Percentiles rank a stretch among this genome's conserved stretches.
Evolutionary conservation across 805 yeast genomes (phyloP).

Genomic region (Pichia kluyveri): DNA sequence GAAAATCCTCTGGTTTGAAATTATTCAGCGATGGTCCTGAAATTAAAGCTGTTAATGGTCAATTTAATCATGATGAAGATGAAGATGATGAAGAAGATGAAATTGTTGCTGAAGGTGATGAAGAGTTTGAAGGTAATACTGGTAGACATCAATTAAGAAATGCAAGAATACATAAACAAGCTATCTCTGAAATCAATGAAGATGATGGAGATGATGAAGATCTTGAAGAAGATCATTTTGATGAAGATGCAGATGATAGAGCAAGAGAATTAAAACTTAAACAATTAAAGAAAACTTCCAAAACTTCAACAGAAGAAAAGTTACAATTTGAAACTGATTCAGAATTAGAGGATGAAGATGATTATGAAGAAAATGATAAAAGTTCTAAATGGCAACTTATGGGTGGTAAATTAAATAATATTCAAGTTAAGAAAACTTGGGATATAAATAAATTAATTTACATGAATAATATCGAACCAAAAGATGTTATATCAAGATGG

Average conservation of each 20-base stretch:
- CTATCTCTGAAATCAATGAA: slow-evolving; percentile 36
- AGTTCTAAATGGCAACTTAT: slow-evolving; percentile 34
- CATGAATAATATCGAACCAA: slow-evolving; percentile 67
- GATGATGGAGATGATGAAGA: slow-evolving; percentile 38
- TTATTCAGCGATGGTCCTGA: slow-evolving; percentile 47
- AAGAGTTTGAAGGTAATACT: slow-evolving; percentile 29
- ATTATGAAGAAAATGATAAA: slow-evolving; percentile 28
- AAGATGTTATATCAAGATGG: slow-evolving; percentile 68
- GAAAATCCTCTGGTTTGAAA: slow-evolving; percentile 58
- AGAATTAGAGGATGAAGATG: slow-evolving; percentile 31
- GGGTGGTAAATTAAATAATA: slow-evolving; percentile 55
- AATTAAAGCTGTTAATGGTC: slow-evolving; percentile 30
- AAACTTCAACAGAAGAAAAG: slow-evolving; percentile 17
- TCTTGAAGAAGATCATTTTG: slow-evolving; percentile 18
- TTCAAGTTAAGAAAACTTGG: slow-evolving; percentile 49
- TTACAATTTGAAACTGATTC: slow-evolving; percentile 46
- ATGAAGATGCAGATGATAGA: slow-evolving; percentile 30
- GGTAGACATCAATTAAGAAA: slow-evolving; percentile 63
- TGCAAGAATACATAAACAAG: slow-evolving; percentile 49
- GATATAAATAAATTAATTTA: slow-evolving; percentile 76
- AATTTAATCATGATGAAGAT: slow-evolving; percentile 24
- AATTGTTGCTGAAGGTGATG: slow-evolving; percentile 12
- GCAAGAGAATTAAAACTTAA: slow-evolving; percentile 40
- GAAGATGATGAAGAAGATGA: slow-evolving; percentile 23
- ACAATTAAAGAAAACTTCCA: background rate